These are phyloP conservation scores for Tuber aestivum DNA, from an alignment of 495 filamentous ascomycete genomes.

Conservation along the genomic window DNA sequence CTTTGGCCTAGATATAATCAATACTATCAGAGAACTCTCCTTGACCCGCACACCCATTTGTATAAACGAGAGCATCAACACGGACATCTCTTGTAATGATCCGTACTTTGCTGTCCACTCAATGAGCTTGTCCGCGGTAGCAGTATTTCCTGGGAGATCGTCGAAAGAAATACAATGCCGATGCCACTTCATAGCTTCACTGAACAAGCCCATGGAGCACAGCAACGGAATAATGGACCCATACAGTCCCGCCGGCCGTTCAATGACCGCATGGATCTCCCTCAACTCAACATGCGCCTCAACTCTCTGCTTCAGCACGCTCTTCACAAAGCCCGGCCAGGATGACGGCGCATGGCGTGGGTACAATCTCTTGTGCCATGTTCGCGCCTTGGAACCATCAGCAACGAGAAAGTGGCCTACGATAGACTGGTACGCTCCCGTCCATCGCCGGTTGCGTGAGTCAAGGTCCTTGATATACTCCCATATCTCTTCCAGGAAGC, in stretches of 20 bases:
- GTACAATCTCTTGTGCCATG: slow-evolving; percentile 25
- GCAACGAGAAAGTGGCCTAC: slow-evolving; percentile 22
- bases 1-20: slow-evolving; percentile 23
- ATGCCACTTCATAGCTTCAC: slow-evolving; percentile 37
- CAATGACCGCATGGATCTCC: slow-evolving; percentile 25
- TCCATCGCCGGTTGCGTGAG: slow-evolving; percentile 16
- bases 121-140: slow-evolving; percentile 25
- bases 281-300: slow-evolving; percentile 17
- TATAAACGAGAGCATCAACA: slow-evolving; percentile 22
- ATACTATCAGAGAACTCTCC: slow-evolving; percentile 22
- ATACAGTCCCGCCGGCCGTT: slow-evolving; percentile 26
- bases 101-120: slow-evolving; percentile 27
- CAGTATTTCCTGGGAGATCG: slow-evolving; percentile 29
- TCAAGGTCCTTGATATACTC: slow-evolving; percentile 29
- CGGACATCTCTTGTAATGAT: slow-evolving; percentile 21
- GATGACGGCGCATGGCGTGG: slow-evolving; percentile 20
- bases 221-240: slow-evolving; percentile 22
- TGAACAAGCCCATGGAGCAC: slow-evolving; percentile 18
- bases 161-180: slow-evolving; percentile 26
- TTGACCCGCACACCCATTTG: slow-evolving; percentile 16
- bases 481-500: slow-evolving; percentile 27
- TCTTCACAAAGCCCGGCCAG: slow-evolving; percentile 25
- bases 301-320: slow-evolving; percentile 7
- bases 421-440: slow-evolving; percentile 29
- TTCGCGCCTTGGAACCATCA: slow-evolving; percentile 14